Evolutionary conservation across 768 basidiomycete genomes (phyloP), one percentile per base, ranked within the genome.

Genomic region (Amanita phalloides): DNA sequence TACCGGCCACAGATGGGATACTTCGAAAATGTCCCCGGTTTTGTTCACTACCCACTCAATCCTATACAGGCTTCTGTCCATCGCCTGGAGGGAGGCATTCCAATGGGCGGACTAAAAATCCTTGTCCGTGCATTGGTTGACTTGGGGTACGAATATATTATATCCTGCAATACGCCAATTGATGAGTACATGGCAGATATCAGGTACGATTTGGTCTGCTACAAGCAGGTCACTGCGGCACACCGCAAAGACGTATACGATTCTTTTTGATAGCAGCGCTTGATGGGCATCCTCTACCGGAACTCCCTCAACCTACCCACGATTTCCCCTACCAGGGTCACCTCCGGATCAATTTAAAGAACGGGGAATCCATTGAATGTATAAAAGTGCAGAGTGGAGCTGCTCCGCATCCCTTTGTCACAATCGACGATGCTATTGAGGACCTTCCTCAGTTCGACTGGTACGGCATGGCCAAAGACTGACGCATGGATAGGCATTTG

Each of bases 361-460:
- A 71, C 30, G 72, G 67, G 1, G 57, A 66, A 9, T 48, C 53
- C 1, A 63, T 81, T 25, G 58, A 56, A 3, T 76, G 79, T 0
- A 74, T 86, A 14, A 67, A 66, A 10, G 69, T 72, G 0, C 59
- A 64, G 3, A 53, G 57, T 20, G 86, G 86, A 0, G 72, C 70
- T 1, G 81, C 81, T 1, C 75, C 77, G 0, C 78, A 82, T 60
- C 68, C 66, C 6, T 69, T 69, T 56, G 77, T 89, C 20, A 76
- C 78, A 0, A 74, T 89, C 38, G 74, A 77, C 20, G 86, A 89
- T 60, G 86, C 88, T 1, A 87, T 90, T 45, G 68, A 73, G 2
- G 89, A 91, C 61, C 68, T 91, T 7, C 80, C 77, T 2, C 72
- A 64, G 3, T 91, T 84, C 61, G 83, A 91, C 52, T 90, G 86